A percentile compares a stretch with the other conserved stretches of the same genome.
These are phyloP conservation scores for Suillus brevipes DNA, from an alignment of 768 basidiomycete species.

Conservation along the genomic window DNA sequence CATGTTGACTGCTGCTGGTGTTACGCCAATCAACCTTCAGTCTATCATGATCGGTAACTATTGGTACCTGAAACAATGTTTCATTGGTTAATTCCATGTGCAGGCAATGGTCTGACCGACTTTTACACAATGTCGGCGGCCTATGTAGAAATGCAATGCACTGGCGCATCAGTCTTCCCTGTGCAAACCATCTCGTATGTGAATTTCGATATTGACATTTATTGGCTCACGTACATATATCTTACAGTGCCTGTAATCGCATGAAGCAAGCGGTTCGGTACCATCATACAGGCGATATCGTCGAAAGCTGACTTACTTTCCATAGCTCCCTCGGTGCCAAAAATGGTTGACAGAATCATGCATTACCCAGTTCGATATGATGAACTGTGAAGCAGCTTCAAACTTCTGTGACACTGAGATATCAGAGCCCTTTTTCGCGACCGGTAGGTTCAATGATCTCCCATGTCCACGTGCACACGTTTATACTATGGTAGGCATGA, in stretches of 20 bases:
- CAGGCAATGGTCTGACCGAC: constrained; percentile 49
- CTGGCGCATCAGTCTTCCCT: constrained; percentile 48
- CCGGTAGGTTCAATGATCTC: constrained; percentile 28
- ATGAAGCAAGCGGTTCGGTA: constrained; percentile 44
- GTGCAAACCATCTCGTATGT: constrained; percentile 45
- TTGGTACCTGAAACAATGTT: not conserved
- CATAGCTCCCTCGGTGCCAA: constrained; percentile 72
- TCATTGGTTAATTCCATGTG: not conserved
- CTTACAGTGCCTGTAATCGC: constrained; percentile 38
- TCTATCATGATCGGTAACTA: constrained; percentile 50
- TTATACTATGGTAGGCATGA: constrained; percentile 35
- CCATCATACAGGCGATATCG: not conserved
- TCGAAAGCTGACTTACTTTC: not conserved
- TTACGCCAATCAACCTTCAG: constrained; percentile 49
- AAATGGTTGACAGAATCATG: constrained; percentile 58
- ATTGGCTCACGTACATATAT: constrained; percentile 7
- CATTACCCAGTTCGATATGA: constrained; percentile 63
- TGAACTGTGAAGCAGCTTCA: constrained; percentile 67
- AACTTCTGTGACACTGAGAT: constrained; percentile 62
- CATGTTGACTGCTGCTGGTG: constrained; percentile 40
- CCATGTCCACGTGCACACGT: not conserved
- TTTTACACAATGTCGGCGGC: constrained; percentile 38
- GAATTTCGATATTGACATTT: constrained; percentile 5
- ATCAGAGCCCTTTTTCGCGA: constrained; percentile 23
- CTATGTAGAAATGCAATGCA: constrained; percentile 58